phyloP scores from a whole-genome alignment of 2,329 filamentous ascomycete genomes.

The Fusarium sterilihyphosum region DNA sequence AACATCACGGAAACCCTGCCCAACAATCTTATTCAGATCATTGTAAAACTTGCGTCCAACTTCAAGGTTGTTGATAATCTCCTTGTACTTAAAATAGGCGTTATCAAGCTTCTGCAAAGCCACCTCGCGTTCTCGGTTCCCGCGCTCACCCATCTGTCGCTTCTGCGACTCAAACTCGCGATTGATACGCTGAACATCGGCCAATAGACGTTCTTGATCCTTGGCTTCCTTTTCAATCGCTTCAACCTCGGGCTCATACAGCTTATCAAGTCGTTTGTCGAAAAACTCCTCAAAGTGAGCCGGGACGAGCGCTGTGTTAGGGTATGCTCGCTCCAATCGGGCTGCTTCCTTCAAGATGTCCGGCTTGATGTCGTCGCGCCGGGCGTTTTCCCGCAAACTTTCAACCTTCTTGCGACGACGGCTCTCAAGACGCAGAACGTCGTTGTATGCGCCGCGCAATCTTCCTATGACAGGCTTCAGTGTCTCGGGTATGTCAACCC shows the following conservation, averaged over 20 bases:
- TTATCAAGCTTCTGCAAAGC: constrained; percentile 89
- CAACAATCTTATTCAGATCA: constrained; percentile 88
- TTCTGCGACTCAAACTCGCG: constrained; percentile 79
- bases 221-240: constrained; percentile 75
- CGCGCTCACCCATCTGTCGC: constrained; percentile 69
- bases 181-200: constrained; percentile 79
- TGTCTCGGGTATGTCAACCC: constrained; percentile 80
- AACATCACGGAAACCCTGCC: constrained; percentile 78
- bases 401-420: constrained; percentile 83
- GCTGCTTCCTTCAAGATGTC: constrained; percentile 86
- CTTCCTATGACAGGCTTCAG: constrained; percentile 82
- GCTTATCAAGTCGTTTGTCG: constrained; percentile 76
- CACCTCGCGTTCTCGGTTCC: constrained; percentile 79
- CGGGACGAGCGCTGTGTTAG: constrained; percentile 84
- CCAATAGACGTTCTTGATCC: constrained; percentile 79
- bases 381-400: constrained; percentile 79
- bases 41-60: constrained; percentile 97
- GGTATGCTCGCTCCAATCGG: constrained; percentile 85
- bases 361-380: constrained; percentile 86
- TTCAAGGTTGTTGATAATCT: constrained; percentile 91
- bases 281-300: constrained; percentile 95
- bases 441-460: constrained; percentile 83
- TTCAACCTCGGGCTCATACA: constrained; percentile 82
- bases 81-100: constrained; percentile 95
- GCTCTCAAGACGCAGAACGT: constrained; percentile 84